phyloP scores from a whole-genome alignment of 345 rosid species.

The Heritiera fomes region DNA sequence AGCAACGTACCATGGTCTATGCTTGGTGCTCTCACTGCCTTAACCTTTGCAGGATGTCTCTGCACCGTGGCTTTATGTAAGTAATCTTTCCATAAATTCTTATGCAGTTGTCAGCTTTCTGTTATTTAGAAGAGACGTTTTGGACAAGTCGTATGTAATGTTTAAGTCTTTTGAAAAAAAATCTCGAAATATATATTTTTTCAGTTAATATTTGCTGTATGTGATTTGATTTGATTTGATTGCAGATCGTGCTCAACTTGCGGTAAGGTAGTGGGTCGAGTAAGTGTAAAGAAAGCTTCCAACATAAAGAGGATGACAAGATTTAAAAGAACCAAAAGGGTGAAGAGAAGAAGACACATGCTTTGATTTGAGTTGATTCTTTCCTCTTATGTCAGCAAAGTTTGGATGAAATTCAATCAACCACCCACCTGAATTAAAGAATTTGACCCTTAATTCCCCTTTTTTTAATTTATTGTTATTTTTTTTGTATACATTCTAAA shows the following conservation, averaged over 20 bases:
- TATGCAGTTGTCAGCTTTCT: background rate
- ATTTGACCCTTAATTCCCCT: background rate
- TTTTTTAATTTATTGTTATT: no score
- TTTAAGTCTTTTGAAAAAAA: no score
- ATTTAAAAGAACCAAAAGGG: background rate
- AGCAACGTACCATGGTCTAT: background rate
- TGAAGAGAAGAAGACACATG: background rate
- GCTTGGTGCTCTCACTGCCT: constrained; percentile 24
- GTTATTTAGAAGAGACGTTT: no score
- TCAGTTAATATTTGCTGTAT: background rate
- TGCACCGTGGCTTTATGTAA: constrained; percentile 7
- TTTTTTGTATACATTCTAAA: background rate
- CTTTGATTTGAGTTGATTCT: background rate
- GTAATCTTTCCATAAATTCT: background rate
- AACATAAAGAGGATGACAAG: background rate
- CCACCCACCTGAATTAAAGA: no score
- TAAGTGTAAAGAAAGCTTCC: background rate
- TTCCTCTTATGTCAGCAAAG: no score
- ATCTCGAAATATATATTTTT: no score
- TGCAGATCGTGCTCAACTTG: constrained; percentile 16
- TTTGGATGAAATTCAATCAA: no score
- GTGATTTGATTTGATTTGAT: no score
- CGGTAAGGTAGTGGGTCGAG: constrained; percentile 5
- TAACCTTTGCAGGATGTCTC: background rate
- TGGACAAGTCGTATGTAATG: no score